Evolutionary conservation across 1,139 yeast genomes (phyloP).

Genomic region (Geotrichum bryndzae): DNA sequence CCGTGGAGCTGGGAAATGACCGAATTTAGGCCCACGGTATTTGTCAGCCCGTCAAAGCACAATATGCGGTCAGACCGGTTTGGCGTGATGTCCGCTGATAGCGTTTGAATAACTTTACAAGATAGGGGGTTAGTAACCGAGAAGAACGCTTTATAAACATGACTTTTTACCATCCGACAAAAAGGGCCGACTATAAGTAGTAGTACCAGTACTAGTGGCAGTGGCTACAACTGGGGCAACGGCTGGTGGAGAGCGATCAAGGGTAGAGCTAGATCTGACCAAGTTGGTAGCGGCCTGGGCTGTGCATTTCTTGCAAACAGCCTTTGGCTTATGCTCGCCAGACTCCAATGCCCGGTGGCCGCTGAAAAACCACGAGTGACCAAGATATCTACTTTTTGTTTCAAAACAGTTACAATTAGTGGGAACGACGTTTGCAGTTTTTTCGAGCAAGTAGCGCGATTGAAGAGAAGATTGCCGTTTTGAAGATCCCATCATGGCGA

Average conservation of each 20-base stretch:
- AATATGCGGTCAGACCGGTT: conserved; percentile 24
- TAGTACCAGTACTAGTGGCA: neutral
- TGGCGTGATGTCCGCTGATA: conserved; percentile 4
- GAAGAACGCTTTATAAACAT: neutral
- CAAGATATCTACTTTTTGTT: neutral
- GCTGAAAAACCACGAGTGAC: conserved; percentile 8
- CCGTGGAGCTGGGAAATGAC: conserved; percentile 59
- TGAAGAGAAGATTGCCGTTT: conserved; percentile 13
- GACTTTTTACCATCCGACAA: conserved; percentile 7
- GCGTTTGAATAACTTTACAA: conserved; percentile 7
- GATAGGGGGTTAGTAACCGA: neutral
- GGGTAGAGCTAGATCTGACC: neutral
- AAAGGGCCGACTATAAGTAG: conserved; percentile 8
- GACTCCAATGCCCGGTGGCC: neutral
- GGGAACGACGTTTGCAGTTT: conserved; percentile 9
- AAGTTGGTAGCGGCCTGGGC: neutral
- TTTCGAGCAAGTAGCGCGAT: conserved; percentile 14
- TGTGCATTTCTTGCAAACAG: conserved; percentile 2
- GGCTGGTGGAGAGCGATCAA: neutral
- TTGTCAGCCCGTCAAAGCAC: conserved; percentile 38
- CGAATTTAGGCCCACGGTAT: conserved; percentile 43
- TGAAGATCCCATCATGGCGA: conserved; percentile 6
- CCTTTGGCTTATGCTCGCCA: conserved; percentile 4
- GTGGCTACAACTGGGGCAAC: neutral
- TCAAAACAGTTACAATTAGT: conserved; percentile 8